Base-by-base conservation (phyloP, 805 yeast species). In the Kockiozyma suomiensis region DNA sequence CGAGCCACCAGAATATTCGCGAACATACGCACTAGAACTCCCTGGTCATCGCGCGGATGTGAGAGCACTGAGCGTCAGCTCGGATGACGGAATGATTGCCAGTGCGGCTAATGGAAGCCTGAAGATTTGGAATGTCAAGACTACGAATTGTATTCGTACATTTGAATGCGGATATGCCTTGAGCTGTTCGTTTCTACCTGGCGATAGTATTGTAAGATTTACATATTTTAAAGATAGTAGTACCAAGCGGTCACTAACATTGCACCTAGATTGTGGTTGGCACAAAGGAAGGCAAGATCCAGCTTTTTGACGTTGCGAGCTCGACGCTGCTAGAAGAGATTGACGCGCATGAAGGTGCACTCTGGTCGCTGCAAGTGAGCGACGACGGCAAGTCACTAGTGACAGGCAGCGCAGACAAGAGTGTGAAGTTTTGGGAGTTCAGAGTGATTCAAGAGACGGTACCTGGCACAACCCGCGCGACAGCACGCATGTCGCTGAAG, bases 321-420 rank as follows among this genome's bases (percentile, higher is more conserved):
- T 88, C 97, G 0, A 79, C 91, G 0, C 73, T 88, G 64, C 73
- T 94, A 3, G 88, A 86, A 63, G 77, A 83, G 28, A 81, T 88
- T 8, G 87, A 86, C 58, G 97, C 96, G 0, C 96, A 90, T 70
- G 82, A 81, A 8, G 86, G 85, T 30, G 89, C 97, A 0, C 82
- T 94, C 51, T 94, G 97, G 97, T 86, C 96, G 1, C 78, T 94
- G 67, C 97, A 93, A 72, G 72, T 94, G 35, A 83, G 93, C 1
- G 82, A 87, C 13, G 96, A 93, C 74, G 99, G 98, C 15, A 86
- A 84, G 67, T 80, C 86, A 0, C 77, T 94, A 50, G 85, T 92
- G 0, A 88, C 97, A 2, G 99, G 97, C 8, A 93, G 97, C 35
- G 96, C 96, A 41, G 99, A 94, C 73, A 92, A 92, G 71, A 76